Base-by-base conservation (phyloP, 768 basidiomycete genomes). In the Amanita phalloides region DNA sequence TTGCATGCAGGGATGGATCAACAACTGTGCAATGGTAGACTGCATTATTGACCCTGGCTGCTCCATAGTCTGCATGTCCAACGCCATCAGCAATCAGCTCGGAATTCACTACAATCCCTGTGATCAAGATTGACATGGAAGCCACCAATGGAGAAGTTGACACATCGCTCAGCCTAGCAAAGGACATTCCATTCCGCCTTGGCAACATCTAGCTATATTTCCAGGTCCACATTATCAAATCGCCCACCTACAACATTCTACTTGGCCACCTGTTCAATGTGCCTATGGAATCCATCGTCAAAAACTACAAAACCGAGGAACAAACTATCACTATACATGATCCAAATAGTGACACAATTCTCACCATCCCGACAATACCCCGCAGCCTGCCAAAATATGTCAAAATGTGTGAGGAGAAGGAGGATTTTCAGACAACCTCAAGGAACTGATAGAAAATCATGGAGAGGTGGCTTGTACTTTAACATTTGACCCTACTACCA, bases 401-500 rank as follows among this genome's bases (percentile, higher is more conserved):
- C 14, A 36, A 36, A 6, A 36, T 3, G 7, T 6, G 35, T 3
- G 35, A 36, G 7, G 35, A 36, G 35, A 36, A 36, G 5, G 25
- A 36, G 35, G 35, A 36, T 5, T 60, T 66, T 60, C 56, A 64
- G 38, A 57, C 56, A 1, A 63, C 62, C 14, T 36, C 7, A 6
- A 36, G 35, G 35, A 36, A 36, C 35, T 36, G 14, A 36, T 36
- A 36, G 35, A 36, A 36, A 6, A 36, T 0, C 65, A 68, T 6
- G n/a, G n/a, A n/a, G n/a, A n/a, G n/a, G n/a, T n/a, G n/a, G n/a
- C n/a, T n/a, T n/a, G n/a, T n/a, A n/a, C 63, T 20, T 7, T 36
- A 10, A 57, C 63, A 1, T 51, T 61, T 4, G 64, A 63, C 0
- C 51, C 66, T 9, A 57, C 57, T 0, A 53, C 55, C 4, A 65